Percentiles rank a stretch among this genome's conserved stretches.
Conservation (phyloP, 495 filamentous ascomycete species). For the Cercophora sp. region DNA sequence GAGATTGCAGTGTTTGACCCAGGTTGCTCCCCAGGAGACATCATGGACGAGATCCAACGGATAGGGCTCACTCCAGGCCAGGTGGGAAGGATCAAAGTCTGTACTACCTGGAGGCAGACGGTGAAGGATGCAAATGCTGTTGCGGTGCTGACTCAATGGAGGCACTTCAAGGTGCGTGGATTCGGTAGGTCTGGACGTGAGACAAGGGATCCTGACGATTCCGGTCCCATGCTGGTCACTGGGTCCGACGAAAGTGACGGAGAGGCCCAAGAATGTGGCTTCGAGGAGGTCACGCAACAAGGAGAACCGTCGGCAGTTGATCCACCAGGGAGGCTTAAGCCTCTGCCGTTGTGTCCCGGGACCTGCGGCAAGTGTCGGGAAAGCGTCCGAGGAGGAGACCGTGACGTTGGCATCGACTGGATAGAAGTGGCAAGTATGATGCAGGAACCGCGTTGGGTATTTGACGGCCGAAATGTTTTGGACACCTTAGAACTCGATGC, state of each 20-base stretch:
- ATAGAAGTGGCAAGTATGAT: conserved; percentile 48
- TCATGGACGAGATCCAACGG: conserved; percentile 40
- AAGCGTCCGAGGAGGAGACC: conserved; percentile 6
- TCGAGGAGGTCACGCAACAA: not conserved
- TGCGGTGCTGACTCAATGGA: conserved; percentile 30
- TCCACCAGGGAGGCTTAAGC: conserved; percentile 16
- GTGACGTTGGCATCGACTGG: conserved; percentile 48
- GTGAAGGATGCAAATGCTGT: conserved; percentile 36
- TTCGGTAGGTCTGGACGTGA: no score
- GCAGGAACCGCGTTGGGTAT: conserved; percentile 64
- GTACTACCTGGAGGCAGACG: conserved; percentile 42
- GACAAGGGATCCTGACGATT: no score
- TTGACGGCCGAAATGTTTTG: conserved; percentile 57
- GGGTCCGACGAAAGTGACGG: no score
- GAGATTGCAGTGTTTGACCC: conserved; percentile 77
- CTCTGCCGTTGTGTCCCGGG: conserved; percentile 14
- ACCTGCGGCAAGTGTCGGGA: conserved; percentile 31
- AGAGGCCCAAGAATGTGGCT: no score
- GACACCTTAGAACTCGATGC: conserved; percentile 22
- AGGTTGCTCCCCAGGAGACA: conserved; percentile 44
- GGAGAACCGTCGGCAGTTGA: no score
- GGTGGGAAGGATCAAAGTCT: conserved; percentile 36
- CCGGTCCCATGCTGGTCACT: no score
- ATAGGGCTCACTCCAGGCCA: conserved; percentile 29
- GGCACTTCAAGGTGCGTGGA: conserved; percentile 30